Percentiles rank a stretch among this genome's conserved stretches.
Conservation (phyloP, 331 rosid genomes). For the Saraca asoca region DNA sequence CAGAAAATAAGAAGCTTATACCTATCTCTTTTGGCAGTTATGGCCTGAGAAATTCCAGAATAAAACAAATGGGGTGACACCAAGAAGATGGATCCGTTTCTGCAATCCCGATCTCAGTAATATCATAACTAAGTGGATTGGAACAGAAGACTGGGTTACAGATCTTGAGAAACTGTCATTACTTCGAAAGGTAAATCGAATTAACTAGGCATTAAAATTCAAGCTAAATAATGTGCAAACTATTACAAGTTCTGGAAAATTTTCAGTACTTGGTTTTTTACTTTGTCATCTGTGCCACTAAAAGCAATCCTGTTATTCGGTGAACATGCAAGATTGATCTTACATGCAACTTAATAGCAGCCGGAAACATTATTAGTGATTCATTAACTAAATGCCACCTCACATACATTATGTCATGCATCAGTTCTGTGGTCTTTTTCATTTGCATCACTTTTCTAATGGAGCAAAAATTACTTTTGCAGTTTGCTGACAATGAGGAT, state of each 20-base stretch:
- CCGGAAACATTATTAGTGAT: slow-evolving; percentile 21
- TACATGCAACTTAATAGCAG: slow-evolving; percentile 5
- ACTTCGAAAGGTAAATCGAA: slow-evolving; percentile 49
- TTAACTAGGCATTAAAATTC: background rate
- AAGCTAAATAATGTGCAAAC: too few relatives aligned
- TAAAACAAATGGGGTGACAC: slow-evolving; percentile 97
- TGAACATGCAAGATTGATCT: slow-evolving; percentile 7
- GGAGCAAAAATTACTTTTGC: slow-evolving; percentile 16
- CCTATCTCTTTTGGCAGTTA: slow-evolving; percentile 53
- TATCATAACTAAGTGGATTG: slow-evolving; percentile 71
- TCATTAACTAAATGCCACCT: slow-evolving; percentile 12
- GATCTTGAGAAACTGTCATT: slow-evolving; percentile 48
- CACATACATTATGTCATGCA: background rate
- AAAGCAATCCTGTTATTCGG: background rate
- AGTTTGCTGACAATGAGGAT: slow-evolving; percentile 81
- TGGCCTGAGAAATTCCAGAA: slow-evolving; percentile 96
- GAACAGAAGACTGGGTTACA: slow-evolving; percentile 54
- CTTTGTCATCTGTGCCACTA: too few relatives aligned
- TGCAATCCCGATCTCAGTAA: slow-evolving; percentile 86
- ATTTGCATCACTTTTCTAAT: slow-evolving; percentile 14
- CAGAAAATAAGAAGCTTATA: slow-evolving; percentile 30
- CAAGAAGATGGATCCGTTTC: slow-evolving; percentile 70
- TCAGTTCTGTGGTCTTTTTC: background rate
- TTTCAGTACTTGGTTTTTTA: too few relatives aligned
- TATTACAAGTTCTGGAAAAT: too few relatives aligned